phyloP scores from a whole-genome alignment of 495 filamentous ascomycete species.

The Letharia columbiana region DNA sequence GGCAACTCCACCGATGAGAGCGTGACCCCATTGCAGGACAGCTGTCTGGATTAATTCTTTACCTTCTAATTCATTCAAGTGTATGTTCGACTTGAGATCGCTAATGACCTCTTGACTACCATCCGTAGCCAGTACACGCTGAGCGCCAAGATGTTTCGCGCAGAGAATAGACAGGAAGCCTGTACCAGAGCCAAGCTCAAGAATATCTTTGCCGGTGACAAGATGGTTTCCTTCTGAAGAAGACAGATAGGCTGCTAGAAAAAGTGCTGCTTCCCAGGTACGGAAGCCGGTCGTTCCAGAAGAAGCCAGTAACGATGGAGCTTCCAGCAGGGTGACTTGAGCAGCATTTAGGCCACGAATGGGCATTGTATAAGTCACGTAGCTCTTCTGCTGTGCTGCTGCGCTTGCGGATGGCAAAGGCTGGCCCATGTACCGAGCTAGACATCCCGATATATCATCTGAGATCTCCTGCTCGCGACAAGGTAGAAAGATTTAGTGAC shows the following conservation, averaged over 20 bases:
- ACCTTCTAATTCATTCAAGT: slow-evolving; percentile 53
- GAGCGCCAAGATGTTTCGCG: slow-evolving; percentile 59
- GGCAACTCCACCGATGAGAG: slow-evolving; percentile 28
- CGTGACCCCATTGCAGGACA: slow-evolving; percentile 54
- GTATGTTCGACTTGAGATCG: slow-evolving; percentile 56
- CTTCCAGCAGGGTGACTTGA: slow-evolving; percentile 57
- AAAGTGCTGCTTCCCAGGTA: slow-evolving; percentile 92
- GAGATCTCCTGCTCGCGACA: slow-evolving; percentile 56
- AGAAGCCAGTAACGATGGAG: slow-evolving; percentile 61
- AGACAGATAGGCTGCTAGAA: slow-evolving; percentile 66
- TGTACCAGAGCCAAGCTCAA: slow-evolving; percentile 88
- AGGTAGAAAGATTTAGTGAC: slow-evolving; percentile 20
- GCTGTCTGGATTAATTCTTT: slow-evolving; percentile 35
- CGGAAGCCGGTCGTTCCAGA: slow-evolving; percentile 75
- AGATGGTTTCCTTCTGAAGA: slow-evolving; percentile 33
- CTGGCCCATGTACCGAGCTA: slow-evolving; percentile 50
- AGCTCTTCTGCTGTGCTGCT: slow-evolving; percentile 65
- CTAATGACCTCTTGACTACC: slow-evolving; percentile 67
- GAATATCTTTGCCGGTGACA: slow-evolving; percentile 50
- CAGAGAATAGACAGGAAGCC: slow-evolving; percentile 78
- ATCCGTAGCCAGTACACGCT: slow-evolving; percentile 65
- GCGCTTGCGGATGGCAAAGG: slow-evolving; percentile 50
- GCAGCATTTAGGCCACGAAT: slow-evolving; percentile 21
- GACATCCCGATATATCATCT: slow-evolving; percentile 56
- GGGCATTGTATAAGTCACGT: slow-evolving; percentile 62